A percentile compares a stretch with the other conserved stretches of the same genome.
phyloP scores from a whole-genome alignment of 768 basidiomycete species.

The Leccinum subtestaceum region DNA sequence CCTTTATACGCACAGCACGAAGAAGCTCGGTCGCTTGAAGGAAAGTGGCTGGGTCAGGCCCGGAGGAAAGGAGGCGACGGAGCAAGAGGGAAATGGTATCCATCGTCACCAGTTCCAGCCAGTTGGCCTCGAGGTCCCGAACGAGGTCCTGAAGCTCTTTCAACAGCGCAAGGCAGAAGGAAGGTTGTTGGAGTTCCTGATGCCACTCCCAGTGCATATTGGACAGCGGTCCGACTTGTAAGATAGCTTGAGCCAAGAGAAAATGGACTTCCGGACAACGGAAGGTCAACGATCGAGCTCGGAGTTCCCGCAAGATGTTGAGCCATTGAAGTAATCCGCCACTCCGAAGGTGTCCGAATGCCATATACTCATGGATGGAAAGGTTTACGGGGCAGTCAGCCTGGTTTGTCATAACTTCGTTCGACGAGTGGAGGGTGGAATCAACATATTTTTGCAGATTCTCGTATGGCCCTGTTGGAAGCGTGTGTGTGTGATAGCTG shows the following conservation, averaged over 20 bases:
- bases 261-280: conserved; percentile 38
- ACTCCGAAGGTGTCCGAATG: conserved; percentile 45
- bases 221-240: conserved; percentile 39
- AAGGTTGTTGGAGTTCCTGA: conserved; percentile 27
- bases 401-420: conserved; percentile 44
- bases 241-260: conserved; percentile 43
- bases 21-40: no score
- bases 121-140: conserved; percentile 38
- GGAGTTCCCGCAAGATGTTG: conserved; percentile 49
- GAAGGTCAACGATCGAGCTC: conserved; percentile 38
- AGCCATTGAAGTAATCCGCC: conserved; percentile 48
- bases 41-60: no score
- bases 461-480: conserved; percentile 34
- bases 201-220: conserved; percentile 38
- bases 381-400: conserved; percentile 38
- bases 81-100: conserved; percentile 34
- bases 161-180: conserved; percentile 39
- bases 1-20: no score
- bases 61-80: not conserved
- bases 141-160: conserved; percentile 36
- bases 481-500: conserved; percentile 30
- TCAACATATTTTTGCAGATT: conserved; percentile 38
- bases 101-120: conserved; percentile 36
- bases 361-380: conserved; percentile 43
- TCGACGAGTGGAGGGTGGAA: conserved; percentile 39